Evolutionary conservation across 1,284 basidiomycete species (phyloP), one percentile per base, ranked within the genome.

Genomic region (Malassezia sympodialis): DNA sequence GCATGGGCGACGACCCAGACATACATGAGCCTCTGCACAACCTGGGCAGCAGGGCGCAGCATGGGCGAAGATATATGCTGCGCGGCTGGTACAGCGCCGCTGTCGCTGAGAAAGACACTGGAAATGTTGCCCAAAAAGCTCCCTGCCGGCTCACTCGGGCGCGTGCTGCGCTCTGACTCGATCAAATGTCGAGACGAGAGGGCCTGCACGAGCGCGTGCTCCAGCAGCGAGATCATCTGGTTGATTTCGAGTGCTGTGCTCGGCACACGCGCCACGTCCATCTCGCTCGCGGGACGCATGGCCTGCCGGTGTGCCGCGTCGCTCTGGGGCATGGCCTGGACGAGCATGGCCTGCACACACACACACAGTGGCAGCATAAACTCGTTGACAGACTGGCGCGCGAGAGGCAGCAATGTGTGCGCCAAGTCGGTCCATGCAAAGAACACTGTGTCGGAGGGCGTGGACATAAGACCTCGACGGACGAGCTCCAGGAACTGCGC

Each of bases 131-230:
- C 68, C 8, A 67, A 51, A 43, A 67, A 39, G 19, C 65, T 59
- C 0, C 52, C 15, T 1, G 53, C 15, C 8, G 42, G 56, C 86
- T 82, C 32, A 83, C 15, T 17, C 17, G 44, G 44, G 17, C 27
- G 30, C 8, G 28, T 5, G 44, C 17, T 14, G 19, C 51, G 51
- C 26, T 52, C 51, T 4, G 35, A 15, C 8, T 45, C 51, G 15
- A 17, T 35, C 17, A 21, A 5, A 10, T 35, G 19, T 14, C 34
- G n/a, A 5, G 10, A 19, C 24, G 51, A 44, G n/a, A 52, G 23
- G 6, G 51, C 51, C 27, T 52, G 46, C 10, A 47, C 27, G 26
- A 56, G 49, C 32, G 42, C 26, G 8, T 30, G 31, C 39, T 56
- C 53, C n/a, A 56, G 30, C 2, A 50, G 21, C 7, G 32, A 12